Base-by-base conservation (phyloP, 306 rosid genomes). In the Citrullus amarus region DNA sequence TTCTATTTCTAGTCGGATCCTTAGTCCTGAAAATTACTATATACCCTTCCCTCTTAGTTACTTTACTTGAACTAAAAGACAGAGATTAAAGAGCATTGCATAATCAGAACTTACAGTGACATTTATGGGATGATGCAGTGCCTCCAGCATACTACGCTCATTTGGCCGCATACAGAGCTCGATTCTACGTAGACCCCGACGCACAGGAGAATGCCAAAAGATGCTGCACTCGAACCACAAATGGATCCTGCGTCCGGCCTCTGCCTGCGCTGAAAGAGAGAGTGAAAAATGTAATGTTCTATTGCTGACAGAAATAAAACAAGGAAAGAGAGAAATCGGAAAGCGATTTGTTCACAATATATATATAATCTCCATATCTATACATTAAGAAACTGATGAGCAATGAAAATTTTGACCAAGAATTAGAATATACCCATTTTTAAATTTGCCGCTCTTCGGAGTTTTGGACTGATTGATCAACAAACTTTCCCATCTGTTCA, bases 111-210 rank as follows among this genome's bases (percentile, higher is more conserved):
- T 69, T 69, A 69, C 56, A 68, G 2, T 68, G 55, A 41, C 16
- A 20, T 68, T 43, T 43, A 41, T 68, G 34, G 55, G 0, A 13
- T 41, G 38, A 72, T 83, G 81, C 91, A 87, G 91, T 89, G 48
- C 91, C 90, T 65, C 96, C 96, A 48, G 96, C 88, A 55, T 91
- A 89, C 81, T 91, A 91, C 77, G 96, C 96, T 43, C 96, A 91
- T 68, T 79, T 91, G 70, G 96, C 96, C 39, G 96, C 96, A 61
- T 91, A 89, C 71, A 80, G 93, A 86, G 96, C 96, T 56, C 88
- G 96, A 78, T 91, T 91, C 91, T 91, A 91, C 82, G 80, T 91
- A 88, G 93, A 91, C 77, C 89, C 96, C 22, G 78, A 82, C 56
- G 76, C 67, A 11, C 78, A 46, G 79, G 90, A 86, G 53, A 82